A percentile compares a stretch with the other conserved stretches of the same genome.
Evolutionary conservation across 257 asterid genomes (phyloP).

Genomic region (Oldenlandia corymbosa): DNA sequence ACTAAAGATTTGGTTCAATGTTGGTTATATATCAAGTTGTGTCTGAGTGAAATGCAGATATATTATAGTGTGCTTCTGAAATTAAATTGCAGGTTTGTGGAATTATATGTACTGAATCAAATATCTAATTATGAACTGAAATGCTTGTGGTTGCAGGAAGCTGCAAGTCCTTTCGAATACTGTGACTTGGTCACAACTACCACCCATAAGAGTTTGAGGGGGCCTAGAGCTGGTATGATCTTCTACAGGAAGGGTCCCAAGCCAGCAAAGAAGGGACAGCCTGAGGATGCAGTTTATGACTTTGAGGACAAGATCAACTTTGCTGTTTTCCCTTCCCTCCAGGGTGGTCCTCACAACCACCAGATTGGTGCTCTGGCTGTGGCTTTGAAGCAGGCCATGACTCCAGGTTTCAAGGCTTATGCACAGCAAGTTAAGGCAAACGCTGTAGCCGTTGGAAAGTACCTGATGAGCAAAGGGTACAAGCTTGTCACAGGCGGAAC

Average conservation of each 20-base stretch:
- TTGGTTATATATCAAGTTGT: neutral
- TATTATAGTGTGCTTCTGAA: neutral
- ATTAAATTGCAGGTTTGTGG: neutral
- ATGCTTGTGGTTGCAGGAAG: constrained; percentile 42
- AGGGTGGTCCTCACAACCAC: constrained; percentile 99
- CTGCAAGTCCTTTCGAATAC: constrained; percentile 57
- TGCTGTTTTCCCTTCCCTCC: constrained; percentile 93
- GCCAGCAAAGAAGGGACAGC: constrained; percentile 55
- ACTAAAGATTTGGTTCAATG: neutral
- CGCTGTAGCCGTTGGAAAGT: constrained; percentile 83
- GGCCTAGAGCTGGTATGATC: constrained; percentile 59
- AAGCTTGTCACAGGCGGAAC: constrained; percentile 87
- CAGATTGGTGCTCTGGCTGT: constrained; percentile 98
- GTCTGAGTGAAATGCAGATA: neutral
- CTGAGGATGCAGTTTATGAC: constrained; percentile 77
- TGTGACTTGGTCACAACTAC: constrained; percentile 70
- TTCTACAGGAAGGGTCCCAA: constrained; percentile 47
- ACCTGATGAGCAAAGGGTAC: constrained; percentile 80
- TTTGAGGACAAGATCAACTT: constrained; percentile 94
- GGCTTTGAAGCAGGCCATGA: constrained; percentile 74
- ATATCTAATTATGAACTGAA: neutral
- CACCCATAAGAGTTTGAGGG: constrained; percentile 81
- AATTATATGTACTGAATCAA: neutral
- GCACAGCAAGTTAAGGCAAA: constrained; percentile 94
- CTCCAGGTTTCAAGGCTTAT: constrained; percentile 85